Evolutionary conservation across 2,329 filamentous ascomycete species (phyloP), one percentile per base, ranked within the genome.

Genomic region (Fusarium sp.): DNA sequence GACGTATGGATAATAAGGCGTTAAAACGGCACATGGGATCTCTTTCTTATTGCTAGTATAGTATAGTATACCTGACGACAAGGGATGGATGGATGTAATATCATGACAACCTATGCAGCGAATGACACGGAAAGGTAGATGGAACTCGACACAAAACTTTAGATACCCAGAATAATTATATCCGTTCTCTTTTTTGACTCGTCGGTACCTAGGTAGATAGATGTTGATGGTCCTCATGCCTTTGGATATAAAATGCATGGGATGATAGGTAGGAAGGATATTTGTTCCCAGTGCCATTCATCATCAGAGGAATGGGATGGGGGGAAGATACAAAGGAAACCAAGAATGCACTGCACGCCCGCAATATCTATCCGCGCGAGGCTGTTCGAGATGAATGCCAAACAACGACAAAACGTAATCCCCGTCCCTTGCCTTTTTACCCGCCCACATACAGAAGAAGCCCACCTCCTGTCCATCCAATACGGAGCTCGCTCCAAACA

Each of bases 311-410:
- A 54, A 63, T 36, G 56, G 47, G 54, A 59, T 63, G 35, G 18
- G 63, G 27, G 25, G 16, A 6, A 31, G 42, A 38, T 52, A 70
- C 65, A 66, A 74, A 74, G 47, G 58, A 70, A 62, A 68, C n/a
- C 16, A 18, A 63, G 42, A 68, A 75, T 75, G 68, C 57, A 50
- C 47, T 75, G 68, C 57, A 50, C 47, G 61, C 65, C 52, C 33
- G 58, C 61, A 56, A 70, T 33, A 65, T 77, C 69, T 71, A 68
- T 73, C 60, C 60, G 58, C 63, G 33, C 63, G 33, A 60, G 63
- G 63, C 54, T 56, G 38, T 52, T 64, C 56, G 54, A 54, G 20
- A 68, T 47, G 42, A 27, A 47, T 70, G 71, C 58, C 62, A 57
- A 68, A 74, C 11, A 47, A 27, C 25, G 25, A 25, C 27, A 27